Base-by-base conservation (phyloP, 2,329 filamentous ascomycete genomes). In the Diplodia intermedia region DNA sequence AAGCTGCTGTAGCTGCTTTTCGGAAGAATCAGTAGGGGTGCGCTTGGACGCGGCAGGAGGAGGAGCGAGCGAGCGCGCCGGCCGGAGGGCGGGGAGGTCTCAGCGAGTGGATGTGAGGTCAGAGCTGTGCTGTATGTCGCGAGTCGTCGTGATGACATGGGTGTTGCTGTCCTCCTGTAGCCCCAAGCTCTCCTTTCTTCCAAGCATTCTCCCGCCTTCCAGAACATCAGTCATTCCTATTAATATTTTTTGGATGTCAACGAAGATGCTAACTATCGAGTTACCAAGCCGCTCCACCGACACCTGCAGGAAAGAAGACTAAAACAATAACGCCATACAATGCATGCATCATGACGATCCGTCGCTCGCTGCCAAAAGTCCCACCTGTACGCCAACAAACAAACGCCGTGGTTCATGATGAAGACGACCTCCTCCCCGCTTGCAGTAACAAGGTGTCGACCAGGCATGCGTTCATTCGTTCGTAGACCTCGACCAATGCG, bases 261-360 rank as follows among this genome's bases (percentile, higher is more conserved):
- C 43, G n/a, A 47, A 47, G n/a, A 63, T 63, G 47, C 47, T 63
- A 63, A 52, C 60, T 20, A 63, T 63, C 60, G 31, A 63, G 60
- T 38, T 20, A 18, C 60, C 12, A 23, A 9, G 3, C 33, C 31
- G 57, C 57, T 49, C 57, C 26, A 33, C 26, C 26, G 40, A 61
- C 33, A 43, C 57, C 20, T 31, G 18, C 57, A 33, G n/a, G 7
- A 60, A 61, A 33, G 31, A 23, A 36, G 11, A 63, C 15, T 61
- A 33, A 12, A n/a, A 33, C 31, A 33, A 52, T 50, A 63, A 63
- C 60, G 60, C 60, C 60, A 38, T 5, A 36, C 47, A 12, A 63
- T 63, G 60, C 60, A 63, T 63, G 60, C 60, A 63, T 47, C 60
- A 52, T 31, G 29, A 52, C 20, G 26, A 52, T 38, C 18, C 60